Conservation (phyloP, 1,284 basidiomycete species). For the Ustilago xerochloae region DNA sequence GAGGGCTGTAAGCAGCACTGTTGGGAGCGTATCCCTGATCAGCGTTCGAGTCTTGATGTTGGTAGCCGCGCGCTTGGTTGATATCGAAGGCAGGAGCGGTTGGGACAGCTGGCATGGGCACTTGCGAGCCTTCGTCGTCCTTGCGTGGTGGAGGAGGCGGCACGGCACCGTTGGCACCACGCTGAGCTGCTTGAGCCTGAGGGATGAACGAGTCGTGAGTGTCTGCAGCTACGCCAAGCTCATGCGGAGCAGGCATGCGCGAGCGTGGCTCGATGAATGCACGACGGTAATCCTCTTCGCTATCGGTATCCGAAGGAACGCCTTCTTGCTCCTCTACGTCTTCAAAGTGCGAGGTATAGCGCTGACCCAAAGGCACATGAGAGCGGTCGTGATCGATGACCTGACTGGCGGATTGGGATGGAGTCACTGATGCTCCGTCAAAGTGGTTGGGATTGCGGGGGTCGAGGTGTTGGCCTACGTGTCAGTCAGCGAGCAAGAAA, state of each 20-base stretch:
- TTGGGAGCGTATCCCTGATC: slow-evolving; percentile 32
- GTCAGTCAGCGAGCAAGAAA: background rate
- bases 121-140: slow-evolving; percentile 29
- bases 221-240: slow-evolving; percentile 43
- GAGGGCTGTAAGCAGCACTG: slow-evolving; percentile 17
- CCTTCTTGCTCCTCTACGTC: slow-evolving; percentile 55
- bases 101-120: slow-evolving; percentile 51
- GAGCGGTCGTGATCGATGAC: slow-evolving; percentile 54
- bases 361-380: slow-evolving; percentile 37
- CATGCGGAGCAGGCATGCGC: slow-evolving; percentile 49
- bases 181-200: slow-evolving; percentile 5
- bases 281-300: slow-evolving; percentile 50
- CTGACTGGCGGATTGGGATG: slow-evolving; percentile 69
- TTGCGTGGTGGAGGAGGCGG: slow-evolving; percentile 27
- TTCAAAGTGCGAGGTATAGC: slow-evolving; percentile 54
- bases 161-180: slow-evolving; percentile 13
- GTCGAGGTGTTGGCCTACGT: slow-evolving; percentile 20
- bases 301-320: slow-evolving; percentile 50
- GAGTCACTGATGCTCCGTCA: slow-evolving; percentile 66
- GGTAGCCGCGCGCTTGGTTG: slow-evolving; percentile 49
- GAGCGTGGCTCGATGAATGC: slow-evolving; percentile 50
- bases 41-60: slow-evolving; percentile 17
- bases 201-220: slow-evolving; percentile 47
- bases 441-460: slow-evolving; percentile 44
- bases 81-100: slow-evolving; percentile 51